These are phyloP conservation scores for Nicotiana attenuata DNA, from an alignment of 257 asterid species.

Conservation along the genomic window DNA sequence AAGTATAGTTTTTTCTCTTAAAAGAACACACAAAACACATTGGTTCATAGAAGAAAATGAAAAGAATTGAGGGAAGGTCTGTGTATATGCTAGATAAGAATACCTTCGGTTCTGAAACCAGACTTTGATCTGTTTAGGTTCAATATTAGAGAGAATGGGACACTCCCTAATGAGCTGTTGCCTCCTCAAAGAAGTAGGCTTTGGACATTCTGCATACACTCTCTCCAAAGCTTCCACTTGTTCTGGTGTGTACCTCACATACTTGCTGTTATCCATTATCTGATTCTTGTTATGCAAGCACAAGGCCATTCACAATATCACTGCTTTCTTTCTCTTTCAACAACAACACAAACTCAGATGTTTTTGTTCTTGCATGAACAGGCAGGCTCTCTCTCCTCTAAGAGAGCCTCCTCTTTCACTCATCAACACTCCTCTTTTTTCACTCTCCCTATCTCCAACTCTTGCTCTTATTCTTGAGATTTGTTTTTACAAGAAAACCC, in stretches of 20 bases:
- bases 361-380: constrained; percentile 48
- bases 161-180: constrained; percentile 91
- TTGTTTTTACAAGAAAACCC: too few species aligned
- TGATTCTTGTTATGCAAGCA: constrained; percentile 53
- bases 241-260: constrained; percentile 94
- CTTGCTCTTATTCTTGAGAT: background rate
- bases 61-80: background rate
- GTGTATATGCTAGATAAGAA: background rate
- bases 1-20: background rate
- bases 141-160: constrained; percentile 82
- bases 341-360: background rate
- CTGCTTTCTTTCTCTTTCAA: background rate
- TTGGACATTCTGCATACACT: constrained; percentile 87
- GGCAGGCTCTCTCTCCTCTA: constrained; percentile 85
- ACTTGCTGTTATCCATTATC: constrained; percentile 79
- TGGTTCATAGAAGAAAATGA: too few species aligned
- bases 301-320: constrained; percentile 33
- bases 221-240: constrained; percentile 96
- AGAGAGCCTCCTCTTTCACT: constrained; percentile 90
- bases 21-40: background rate
- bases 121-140: constrained; percentile 97
- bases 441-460: background rate
- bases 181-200: constrained; percentile 89
- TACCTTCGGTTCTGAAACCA: constrained; percentile 97
- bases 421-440: constrained; percentile 40